Evolutionary conservation across 2,329 filamentous ascomycete species (phyloP), one percentile per base, ranked within the genome.

Genomic region (Aspergillus latus): DNA sequence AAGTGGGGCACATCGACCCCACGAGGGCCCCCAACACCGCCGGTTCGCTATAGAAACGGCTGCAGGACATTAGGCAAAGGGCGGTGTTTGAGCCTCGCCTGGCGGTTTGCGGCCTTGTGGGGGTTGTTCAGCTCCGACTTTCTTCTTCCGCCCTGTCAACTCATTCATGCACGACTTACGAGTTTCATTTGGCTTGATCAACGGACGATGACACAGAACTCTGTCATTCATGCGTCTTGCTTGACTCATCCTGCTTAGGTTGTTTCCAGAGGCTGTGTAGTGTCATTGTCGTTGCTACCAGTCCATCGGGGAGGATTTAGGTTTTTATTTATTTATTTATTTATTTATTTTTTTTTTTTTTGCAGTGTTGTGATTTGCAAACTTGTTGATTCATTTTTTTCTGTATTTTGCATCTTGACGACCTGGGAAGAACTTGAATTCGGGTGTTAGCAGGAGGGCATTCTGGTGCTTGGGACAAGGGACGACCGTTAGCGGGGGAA

Each of bases 71-170:
- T 34, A 15, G 39, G 10, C n/a, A 51, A 51, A 30, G 40, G 43
- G 49, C 49, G 49, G 49, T 51, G 49, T 51, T 51, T 43, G 29
- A 4, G 9, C 28, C 39, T 34, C 8, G 16, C 30, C 30, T 39
- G 10, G 32, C 30, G 49, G 32, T 13, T 34, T 37, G 16, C 13
- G 11, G 26, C 30, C 15, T 11, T 51, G 28, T 16, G 32, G n/a
- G 13, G 11, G n/a, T 28, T 15, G 26, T 11, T 51, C 49, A 51
- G 49, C 49, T 51, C 49, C 49, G 49, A 51, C 49, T 34, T 51
- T 51, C 16, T 8, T 9, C 34, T 37, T 13, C 13, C 32, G 7
- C 32, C 10, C 32, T 34, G 7, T 34, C 32, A 8, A 7, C 2
- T 37, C 32, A 11, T 48, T 36, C n/a, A 16, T 34, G 43, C 30